Base-by-base conservation (phyloP, 2,329 filamentous ascomycete species). In the Juglanconis oblonga region DNA sequence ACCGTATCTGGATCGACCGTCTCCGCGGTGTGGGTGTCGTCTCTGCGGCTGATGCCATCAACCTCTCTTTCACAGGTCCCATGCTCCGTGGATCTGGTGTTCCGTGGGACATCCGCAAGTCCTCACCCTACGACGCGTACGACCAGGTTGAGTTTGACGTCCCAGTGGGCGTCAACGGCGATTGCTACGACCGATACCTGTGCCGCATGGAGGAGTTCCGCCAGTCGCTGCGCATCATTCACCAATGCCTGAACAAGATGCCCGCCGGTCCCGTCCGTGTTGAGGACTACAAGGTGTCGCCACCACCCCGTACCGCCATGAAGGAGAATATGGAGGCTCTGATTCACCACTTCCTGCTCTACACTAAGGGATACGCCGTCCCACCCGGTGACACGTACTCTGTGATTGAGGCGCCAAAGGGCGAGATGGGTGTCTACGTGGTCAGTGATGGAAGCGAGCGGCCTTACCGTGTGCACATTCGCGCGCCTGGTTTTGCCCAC, bases 251-350 rank as follows among this genome's bases (percentile, higher is more conserved):
- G 69, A 98, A 99, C 84, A 92, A 99, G 82, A 99, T 99, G 91
- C 94, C 96, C 52, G 84, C 91, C 52, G 95, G 95, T 33, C 95
- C 95, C 55, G 86, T 98, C 73, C 90, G 94, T 68, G 92, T 97
- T 47, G 95, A 99, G 79, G 95, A 99, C 78, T 99, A 98, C 87
- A 99, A 99, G 86, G 86, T 99, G 71, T 90, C 91, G 3, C 95
- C 95, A 29, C 95, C 95, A 64, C 96, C 95, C n/a, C 88, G 95
- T 72, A 84, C 91, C 49, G 95, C 95, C 71, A 99, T 99, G 95
- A 99, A 99, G 86, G 95, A 99, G 86, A 99, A 99, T 82, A 99
- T 99, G 96, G 95, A 99, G 81, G 93, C 95, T 44, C 86, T 99
- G 48, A 99, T 99, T 74, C 95, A 99, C 81, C 95, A 99, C 82